Percentiles rank a stretch among this genome's conserved stretches.
Conservation (phyloP, 805 yeast species). For the Torulaspora indica region DNA sequence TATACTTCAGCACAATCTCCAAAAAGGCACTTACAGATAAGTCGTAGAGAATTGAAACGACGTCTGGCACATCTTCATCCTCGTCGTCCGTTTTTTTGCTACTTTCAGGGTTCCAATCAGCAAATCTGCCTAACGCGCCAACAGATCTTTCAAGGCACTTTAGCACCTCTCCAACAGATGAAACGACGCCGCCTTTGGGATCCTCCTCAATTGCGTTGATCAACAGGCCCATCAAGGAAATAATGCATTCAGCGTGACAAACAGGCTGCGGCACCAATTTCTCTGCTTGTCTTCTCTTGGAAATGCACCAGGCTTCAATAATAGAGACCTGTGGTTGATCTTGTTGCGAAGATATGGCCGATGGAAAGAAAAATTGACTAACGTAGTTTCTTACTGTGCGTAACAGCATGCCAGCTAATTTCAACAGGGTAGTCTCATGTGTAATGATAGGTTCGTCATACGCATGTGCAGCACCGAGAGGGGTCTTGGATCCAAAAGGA, state of each 20-base stretch:
- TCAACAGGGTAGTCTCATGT: constrained; percentile 25
- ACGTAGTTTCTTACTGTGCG: constrained; percentile 12
- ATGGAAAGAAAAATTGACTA: constrained; percentile 28
- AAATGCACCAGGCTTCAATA: constrained; percentile 29
- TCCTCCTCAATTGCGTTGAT: constrained; percentile 61
- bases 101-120: constrained; percentile 32
- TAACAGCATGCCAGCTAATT: constrained; percentile 13
- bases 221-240: constrained; percentile 49
- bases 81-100: constrained; percentile 4
- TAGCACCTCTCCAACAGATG: constrained; percentile 54
- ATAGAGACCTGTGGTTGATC: constrained; percentile 20
- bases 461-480: constrained; percentile 14
- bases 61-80: constrained; percentile 33
- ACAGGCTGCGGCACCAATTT: constrained; percentile 57
- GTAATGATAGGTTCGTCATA: constrained; percentile 27
- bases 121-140: constrained; percentile 47
- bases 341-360: constrained; percentile 14
- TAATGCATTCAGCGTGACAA: constrained; percentile 60
- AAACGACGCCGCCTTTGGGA: constrained; percentile 48
- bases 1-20: constrained; percentile 59
- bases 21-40: constrained; percentile 59
- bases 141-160: constrained; percentile 58
- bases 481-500: constrained; percentile 6
- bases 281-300: constrained; percentile 50
- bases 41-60: constrained; percentile 56